Percentiles rank a stretch among this genome's conserved stretches.
Evolutionary conservation across 2,329 filamentous ascomycete species (phyloP).

Genomic region (Neoscytalidium dimidiatum): DNA sequence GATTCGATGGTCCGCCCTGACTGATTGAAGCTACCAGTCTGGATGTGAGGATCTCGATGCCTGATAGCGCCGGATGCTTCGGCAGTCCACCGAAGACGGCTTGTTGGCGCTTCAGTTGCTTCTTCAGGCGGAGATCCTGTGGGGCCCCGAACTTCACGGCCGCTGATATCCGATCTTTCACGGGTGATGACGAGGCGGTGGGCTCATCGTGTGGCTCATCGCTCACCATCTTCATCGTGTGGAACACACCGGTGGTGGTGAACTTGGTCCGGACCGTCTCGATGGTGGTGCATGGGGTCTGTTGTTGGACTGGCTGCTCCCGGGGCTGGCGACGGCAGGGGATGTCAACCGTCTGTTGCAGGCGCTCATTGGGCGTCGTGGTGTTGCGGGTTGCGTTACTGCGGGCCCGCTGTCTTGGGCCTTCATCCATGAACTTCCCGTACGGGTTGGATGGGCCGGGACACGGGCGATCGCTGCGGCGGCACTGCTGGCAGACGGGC

Average conservation of each 20-base stretch:
- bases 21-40: slow-evolving; percentile 9
- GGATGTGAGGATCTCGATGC: not conserved
- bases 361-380: not conserved
- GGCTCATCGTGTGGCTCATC: not conserved
- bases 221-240: slow-evolving; percentile 9
- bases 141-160: not conserved
- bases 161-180: not conserved
- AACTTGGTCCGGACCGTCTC: slow-evolving; percentile 5
- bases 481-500: slow-evolving; percentile 36
- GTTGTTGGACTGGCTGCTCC: not conserved
- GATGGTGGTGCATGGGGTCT: slow-evolving; percentile 12
- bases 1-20: slow-evolving; percentile 4
- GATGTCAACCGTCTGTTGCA: not conserved
- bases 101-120: not conserved
- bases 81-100: not conserved
- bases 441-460: slow-evolving; percentile 28
- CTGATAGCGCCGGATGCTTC: not conserved
- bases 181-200: not conserved
- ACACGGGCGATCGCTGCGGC: slow-evolving; percentile 36
- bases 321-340: not conserved
- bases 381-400: not conserved
- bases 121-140: not conserved
- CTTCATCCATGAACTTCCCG: slow-evolving; percentile 18
- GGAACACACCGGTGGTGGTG: slow-evolving; percentile 5
- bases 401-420: slow-evolving; percentile 5